Percentiles rank a stretch among this genome's conserved stretches.
Evolutionary conservation across 306 rosid genomes (phyloP).

Genomic region (Trifolium fragiferum): DNA sequence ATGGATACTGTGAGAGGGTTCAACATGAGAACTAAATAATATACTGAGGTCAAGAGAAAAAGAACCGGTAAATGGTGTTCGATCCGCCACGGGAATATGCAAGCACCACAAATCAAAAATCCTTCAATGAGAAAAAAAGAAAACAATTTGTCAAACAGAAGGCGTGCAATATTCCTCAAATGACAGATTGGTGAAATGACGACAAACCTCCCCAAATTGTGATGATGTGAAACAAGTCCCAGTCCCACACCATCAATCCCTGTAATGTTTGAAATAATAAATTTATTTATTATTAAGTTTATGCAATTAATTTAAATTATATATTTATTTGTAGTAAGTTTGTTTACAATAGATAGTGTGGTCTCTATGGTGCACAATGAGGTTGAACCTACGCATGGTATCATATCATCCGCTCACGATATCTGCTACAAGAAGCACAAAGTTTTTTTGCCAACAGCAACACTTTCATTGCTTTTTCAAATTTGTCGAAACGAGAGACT

Average conservation of each 20-base stretch:
- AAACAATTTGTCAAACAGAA: neutral
- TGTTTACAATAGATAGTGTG: no score
- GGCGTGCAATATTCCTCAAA: neutral
- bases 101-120: slow-evolving; percentile 83
- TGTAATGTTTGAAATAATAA: slow-evolving; percentile 35
- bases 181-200: slow-evolving; percentile 2
- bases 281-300: slow-evolving; percentile 1
- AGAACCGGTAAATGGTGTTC: slow-evolving; percentile 74
- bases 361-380: no score
- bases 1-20: slow-evolving; percentile 5
- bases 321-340: no score
- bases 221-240: slow-evolving; percentile 75
- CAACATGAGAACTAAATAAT: neutral
- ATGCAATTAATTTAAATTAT: no score
- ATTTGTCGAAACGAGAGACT: no score
- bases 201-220: slow-evolving; percentile 66
- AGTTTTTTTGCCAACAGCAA: no score
- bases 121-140: slow-evolving; percentile 44
- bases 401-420: no score
- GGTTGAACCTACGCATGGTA: no score
- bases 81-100: slow-evolving; percentile 82
- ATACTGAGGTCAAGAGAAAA: neutral
- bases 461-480: no score
- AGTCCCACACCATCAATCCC: slow-evolving; percentile 89
- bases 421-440: no score